Conservation (phyloP, 164 flowering plant species). For the Malania oleifera region DNA sequence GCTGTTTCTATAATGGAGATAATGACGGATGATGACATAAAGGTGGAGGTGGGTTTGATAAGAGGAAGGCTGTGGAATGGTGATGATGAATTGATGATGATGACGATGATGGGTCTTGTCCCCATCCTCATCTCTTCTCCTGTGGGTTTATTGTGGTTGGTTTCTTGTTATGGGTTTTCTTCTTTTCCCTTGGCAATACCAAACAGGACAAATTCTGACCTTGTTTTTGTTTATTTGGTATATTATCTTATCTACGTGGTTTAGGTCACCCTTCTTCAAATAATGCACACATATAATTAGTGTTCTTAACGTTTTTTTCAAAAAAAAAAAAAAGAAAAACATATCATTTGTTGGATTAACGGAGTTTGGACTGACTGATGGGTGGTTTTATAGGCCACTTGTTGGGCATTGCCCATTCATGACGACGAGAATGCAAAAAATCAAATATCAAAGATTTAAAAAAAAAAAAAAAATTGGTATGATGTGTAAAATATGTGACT, state of each 20-base stretch:
- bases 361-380: slow-evolving; percentile 3
- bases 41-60: slow-evolving; percentile 11
- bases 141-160: slow-evolving; percentile 16
- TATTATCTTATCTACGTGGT: slow-evolving; percentile 8
- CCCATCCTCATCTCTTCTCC: slow-evolving; percentile 14
- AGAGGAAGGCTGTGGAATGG: slow-evolving; percentile 12
- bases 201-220: neutral
- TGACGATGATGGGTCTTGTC: slow-evolving; percentile 23
- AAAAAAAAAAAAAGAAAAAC: too few relatives aligned
- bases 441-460: neutral
- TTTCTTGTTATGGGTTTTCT: slow-evolving; percentile 10
- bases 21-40: slow-evolving; percentile 24
- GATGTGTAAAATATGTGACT: too few relatives aligned
- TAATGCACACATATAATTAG: slow-evolving; percentile 13
- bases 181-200: neutral
- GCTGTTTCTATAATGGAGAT: slow-evolving; percentile 5
- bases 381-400: slow-evolving; percentile 9
- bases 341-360: too few relatives aligned
- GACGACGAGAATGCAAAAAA: neutral
- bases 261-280: slow-evolving; percentile 12
- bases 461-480: too few relatives aligned
- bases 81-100: too few relatives aligned
- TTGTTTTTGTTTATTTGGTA: neutral
- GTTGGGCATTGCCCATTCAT: neutral
- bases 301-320: neutral